These are phyloP conservation scores for Paramecium biaurelia DNA, from an alignment of 73 alveolate genomes.

Conservation along the genomic window DNA sequence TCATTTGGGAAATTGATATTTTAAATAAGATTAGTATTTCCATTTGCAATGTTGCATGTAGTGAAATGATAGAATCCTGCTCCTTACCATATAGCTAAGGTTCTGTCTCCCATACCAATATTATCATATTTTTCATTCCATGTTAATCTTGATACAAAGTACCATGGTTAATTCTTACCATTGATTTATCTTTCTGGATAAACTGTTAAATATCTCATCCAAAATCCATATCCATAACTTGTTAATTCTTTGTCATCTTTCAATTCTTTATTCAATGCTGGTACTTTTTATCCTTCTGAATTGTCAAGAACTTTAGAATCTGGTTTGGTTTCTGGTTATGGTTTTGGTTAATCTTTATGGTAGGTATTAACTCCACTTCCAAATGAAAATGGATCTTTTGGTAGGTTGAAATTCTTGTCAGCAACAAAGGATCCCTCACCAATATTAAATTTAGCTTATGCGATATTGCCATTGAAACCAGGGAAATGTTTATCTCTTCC, in stretches of 20 bases:
- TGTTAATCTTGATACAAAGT: constrained; percentile 28
- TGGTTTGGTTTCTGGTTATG: not conserved
- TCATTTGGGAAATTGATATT: constrained; percentile 37
- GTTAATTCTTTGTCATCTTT: not conserved
- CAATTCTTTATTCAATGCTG: not conserved
- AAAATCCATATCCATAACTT: constrained; percentile 44
- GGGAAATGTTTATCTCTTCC: constrained; percentile 20
- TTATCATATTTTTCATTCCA: constrained; percentile 4
- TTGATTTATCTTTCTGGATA: not conserved
- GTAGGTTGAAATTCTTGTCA: not conserved
- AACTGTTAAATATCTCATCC: constrained; percentile 10
- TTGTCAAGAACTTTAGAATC: not conserved
- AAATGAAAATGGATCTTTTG: constrained; percentile 9
- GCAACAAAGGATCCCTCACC: constrained; percentile 39
- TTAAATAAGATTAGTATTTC: not conserved
- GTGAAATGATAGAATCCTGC: constrained; percentile 51
- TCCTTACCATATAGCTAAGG: constrained; percentile 49
- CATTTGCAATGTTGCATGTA: not conserved
- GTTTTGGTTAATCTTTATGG: not conserved
- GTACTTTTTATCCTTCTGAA: not conserved
- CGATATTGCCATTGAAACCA: constrained; percentile 35
- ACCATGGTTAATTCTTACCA: constrained; percentile 40
- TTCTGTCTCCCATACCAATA: constrained; percentile 47
- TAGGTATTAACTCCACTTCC: not conserved
- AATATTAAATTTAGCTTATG: not conserved